Evolutionary conservation across 441 rosid species (phyloP), one percentile per base, ranked within the genome.

Genomic region (Sinapis alba): DNA sequence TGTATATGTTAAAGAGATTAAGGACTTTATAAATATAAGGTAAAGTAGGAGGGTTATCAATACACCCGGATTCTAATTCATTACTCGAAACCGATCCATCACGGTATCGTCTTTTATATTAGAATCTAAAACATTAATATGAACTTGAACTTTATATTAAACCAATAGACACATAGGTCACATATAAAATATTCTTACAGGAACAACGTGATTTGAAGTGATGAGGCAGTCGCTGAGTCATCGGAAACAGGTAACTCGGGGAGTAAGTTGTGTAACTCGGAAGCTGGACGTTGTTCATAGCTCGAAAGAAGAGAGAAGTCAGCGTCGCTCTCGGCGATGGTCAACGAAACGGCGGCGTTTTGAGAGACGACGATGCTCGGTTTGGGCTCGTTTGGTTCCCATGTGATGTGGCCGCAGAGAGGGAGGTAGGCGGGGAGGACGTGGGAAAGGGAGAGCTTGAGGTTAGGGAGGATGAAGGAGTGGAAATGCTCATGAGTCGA

Each of bases 191-290:
- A n/a, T n/a, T n/a, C n/a, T n/a, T n/a, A n/a, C n/a, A n/a, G 83
- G 43, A 83, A 85, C 7, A 71, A 27, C 7, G 85, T 85, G 67
- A 80, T 67, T 47, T 82, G 81, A 12, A 59, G 7, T 1, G 85
- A 50, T 0, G 81, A 41, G 0, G 21, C 23, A 0, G 73, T 26
- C 0, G 86, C 78, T 34, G 38, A 56, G 7, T 73, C 68, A 18
- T 83, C 74, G 0, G 82, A 65, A 7, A 53, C 13, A 0, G 56
- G 57, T 64, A 81, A 56, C 27, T 66, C 8, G 1, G 85, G 75
- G 0, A 68, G 10, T 18, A 79, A 60, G 7, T 34, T 36, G 10
- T 24, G 74, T 21, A 76, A 79, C 30, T 79, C 82, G 2, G 57
- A 38, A 0, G 79, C 75, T 2, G 63, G 71, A 34, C 66, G 79